Evolutionary conservation across 805 yeast species (phyloP).

Genomic region (Kazachstania taianensis): DNA sequence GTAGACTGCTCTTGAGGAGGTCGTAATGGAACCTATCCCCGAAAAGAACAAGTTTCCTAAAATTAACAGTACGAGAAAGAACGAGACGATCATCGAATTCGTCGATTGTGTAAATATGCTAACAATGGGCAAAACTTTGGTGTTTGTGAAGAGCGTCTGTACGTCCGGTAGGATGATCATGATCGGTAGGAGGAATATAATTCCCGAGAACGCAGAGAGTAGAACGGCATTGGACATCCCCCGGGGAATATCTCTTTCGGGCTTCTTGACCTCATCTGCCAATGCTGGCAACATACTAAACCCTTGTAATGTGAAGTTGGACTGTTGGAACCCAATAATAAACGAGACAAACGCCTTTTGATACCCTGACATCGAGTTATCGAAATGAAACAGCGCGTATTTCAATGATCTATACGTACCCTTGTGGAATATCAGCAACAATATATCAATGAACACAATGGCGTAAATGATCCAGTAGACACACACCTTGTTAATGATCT

Average conservation of each 20-base stretch:
- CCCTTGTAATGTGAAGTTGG: conserved; percentile 72
- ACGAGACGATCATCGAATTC: conserved; percentile 56
- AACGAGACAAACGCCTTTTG: conserved; percentile 54
- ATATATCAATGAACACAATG: conserved; percentile 53
- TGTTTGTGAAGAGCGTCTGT: conserved; percentile 42
- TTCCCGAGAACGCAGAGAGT: conserved; percentile 57
- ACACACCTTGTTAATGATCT: conserved; percentile 53
- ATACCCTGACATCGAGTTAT: conserved; percentile 69
- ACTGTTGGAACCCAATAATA: conserved; percentile 66
- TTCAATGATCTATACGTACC: conserved; percentile 46
- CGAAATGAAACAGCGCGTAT: conserved; percentile 55
- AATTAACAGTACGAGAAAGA: conserved; percentile 54
- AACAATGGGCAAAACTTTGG: conserved; percentile 68
- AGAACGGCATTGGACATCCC: conserved; percentile 60
- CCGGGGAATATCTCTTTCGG: conserved; percentile 64
- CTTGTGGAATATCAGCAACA: conserved; percentile 48
- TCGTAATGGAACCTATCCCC: conserved; percentile 68
- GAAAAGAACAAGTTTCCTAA: conserved; percentile 66
- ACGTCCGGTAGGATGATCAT: conserved; percentile 64
- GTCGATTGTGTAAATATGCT: conserved; percentile 64
- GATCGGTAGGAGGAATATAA: conserved; percentile 62
- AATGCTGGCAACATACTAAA: conserved; percentile 74
- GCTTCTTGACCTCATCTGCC: conserved; percentile 70
- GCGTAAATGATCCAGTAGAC: conserved; percentile 71
- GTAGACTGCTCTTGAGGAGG: conserved; percentile 74